Evolutionary conservation across 2,329 filamentous ascomycete genomes (phyloP).

Genomic region (Westerdykella aurantiaca): DNA sequence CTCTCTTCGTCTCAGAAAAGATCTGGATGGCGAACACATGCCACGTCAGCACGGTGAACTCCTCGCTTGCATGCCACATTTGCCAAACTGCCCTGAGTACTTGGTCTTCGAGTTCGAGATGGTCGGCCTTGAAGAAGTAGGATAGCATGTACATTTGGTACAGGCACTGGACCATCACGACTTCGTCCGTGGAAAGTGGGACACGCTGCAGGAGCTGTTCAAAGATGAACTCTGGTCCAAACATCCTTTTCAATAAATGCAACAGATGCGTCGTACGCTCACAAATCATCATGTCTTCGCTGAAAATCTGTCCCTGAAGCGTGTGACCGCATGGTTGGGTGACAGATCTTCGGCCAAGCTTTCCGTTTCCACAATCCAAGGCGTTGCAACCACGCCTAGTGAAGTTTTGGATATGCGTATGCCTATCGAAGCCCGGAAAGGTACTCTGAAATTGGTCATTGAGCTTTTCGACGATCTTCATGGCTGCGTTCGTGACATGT

Average conservation of each 20-base stretch:
- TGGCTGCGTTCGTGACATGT: conserved; percentile 28
- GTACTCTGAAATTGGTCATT: conserved; percentile 10
- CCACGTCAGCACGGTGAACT: conserved; percentile 1
- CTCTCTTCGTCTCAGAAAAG: conserved; percentile 8
- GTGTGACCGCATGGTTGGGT: no score
- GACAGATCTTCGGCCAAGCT: no score
- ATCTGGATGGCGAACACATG: conserved; percentile 10
- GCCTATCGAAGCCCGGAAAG: not conserved
- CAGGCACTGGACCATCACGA: not conserved
- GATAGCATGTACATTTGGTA: conserved; percentile 2
- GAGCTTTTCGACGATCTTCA: conserved; percentile 18
- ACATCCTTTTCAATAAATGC: no score
- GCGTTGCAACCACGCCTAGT: no score
- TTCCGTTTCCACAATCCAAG: no score
- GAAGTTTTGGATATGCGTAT: no score
- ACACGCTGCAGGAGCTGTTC: no score
- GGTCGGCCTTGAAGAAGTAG: conserved; percentile 1
- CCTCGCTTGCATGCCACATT: not conserved
- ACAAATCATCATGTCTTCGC: no score
- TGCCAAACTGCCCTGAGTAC: not conserved
- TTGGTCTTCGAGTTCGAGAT: conserved; percentile 1
- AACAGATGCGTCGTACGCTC: no score
- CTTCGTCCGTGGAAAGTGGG: not conserved
- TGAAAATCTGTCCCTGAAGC: no score
- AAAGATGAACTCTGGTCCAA: no score